phyloP scores from a whole-genome alignment of 352 stramenopile species.

The Phytophthora multivora region DNA sequence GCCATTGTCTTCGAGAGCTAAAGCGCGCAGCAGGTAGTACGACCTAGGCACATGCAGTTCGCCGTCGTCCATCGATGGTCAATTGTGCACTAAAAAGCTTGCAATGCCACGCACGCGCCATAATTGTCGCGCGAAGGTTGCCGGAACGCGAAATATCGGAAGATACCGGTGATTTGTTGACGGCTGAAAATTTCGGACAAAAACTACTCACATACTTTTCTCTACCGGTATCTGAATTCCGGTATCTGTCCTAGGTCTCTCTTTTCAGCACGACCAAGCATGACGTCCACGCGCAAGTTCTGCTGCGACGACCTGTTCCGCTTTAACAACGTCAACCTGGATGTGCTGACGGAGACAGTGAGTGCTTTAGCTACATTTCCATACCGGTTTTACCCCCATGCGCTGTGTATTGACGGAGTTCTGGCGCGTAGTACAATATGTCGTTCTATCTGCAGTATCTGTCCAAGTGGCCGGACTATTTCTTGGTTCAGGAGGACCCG shows the following conservation, averaged over 20 bases:
- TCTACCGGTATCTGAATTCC: too few species aligned
- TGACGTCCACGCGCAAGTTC: constrained; percentile 97
- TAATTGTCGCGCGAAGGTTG: too few species aligned
- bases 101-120: constrained; percentile 4
- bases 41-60: constrained; percentile 25
- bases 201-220: too few species aligned
- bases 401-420: constrained; percentile 17
- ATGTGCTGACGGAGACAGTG: constrained; percentile 95
- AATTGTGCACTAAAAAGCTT: not conserved
- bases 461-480: constrained; percentile 97
- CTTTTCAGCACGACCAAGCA: constrained; percentile 30
- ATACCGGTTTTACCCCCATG: not conserved
- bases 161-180: too few species aligned
- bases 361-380: constrained; percentile 4
- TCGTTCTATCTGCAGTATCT: constrained; percentile 98
- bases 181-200: too few species aligned
- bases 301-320: constrained; percentile 96
- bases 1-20: constrained; percentile 25
- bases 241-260: too few species aligned
- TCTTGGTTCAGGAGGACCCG: constrained; percentile 93
- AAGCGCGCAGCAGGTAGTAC: constrained; percentile 21
- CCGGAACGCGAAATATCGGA: too few species aligned
- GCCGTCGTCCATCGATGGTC: constrained; percentile 22
- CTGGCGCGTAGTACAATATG: constrained; percentile 91
- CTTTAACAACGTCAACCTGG: constrained; percentile 99